These are phyloP conservation scores for Aspergillus sp. DNA, from an alignment of 2,329 filamentous ascomycete species.

Conservation along the genomic window DNA sequence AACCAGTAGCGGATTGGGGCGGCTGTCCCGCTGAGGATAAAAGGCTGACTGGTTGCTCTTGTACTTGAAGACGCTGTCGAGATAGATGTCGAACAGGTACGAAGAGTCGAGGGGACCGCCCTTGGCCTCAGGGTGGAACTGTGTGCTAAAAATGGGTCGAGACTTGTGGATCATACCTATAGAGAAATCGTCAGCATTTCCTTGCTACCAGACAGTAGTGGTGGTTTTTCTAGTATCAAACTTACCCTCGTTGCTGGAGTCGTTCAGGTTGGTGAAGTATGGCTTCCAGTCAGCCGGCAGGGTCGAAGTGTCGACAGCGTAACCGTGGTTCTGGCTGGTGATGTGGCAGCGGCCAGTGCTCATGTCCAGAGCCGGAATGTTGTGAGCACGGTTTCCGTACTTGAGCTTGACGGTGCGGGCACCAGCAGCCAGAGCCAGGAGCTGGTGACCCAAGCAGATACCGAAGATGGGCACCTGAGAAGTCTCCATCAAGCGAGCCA, in stretches of 20 bases:
- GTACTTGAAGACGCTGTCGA: constrained; percentile 81
- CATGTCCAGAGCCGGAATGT: constrained; percentile 90
- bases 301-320: constrained; percentile 80
- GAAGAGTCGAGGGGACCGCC: constrained; percentile 92
- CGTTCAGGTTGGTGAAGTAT: constrained; percentile 97
- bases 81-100: constrained; percentile 94
- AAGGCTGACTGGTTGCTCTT: constrained; percentile 72
- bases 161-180: constrained; percentile 76
- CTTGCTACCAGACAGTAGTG: too few species aligned
- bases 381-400: constrained; percentile 98
- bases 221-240: constrained; percentile 12
- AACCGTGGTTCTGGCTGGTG: constrained; percentile 96
- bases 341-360: constrained; percentile 97
- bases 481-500: constrained; percentile 80
- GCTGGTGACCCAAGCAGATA: constrained; percentile 95
- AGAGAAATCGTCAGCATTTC: too few species aligned
- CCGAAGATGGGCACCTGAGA: constrained; percentile 92
- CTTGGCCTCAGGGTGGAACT: constrained; percentile 98
- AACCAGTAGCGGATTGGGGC: constrained; percentile 76
- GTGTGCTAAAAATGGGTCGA: constrained; percentile 93
- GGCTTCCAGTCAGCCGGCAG: constrained; percentile 85
- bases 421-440: constrained; percentile 80
- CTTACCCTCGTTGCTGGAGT: constrained; percentile 81
- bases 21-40: constrained; percentile 67
- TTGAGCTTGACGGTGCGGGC: constrained; percentile 94